These are phyloP conservation scores for Exophiala alcalophila DNA, from an alignment of 2,329 filamentous ascomycete species.

Conservation along the genomic window DNA sequence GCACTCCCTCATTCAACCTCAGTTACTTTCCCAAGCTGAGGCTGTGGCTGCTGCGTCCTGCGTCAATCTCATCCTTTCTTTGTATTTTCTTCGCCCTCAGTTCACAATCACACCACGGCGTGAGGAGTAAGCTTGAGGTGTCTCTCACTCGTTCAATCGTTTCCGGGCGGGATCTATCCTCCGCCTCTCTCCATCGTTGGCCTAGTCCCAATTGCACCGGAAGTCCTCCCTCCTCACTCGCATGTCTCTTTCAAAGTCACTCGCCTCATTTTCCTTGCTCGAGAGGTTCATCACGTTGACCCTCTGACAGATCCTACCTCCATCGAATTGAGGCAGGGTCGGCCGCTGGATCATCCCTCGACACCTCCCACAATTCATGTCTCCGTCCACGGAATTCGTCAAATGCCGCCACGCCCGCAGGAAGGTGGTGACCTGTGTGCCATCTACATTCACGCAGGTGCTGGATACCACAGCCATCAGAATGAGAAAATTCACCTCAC, in stretches of 20 bases:
- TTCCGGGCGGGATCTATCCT: neutral
- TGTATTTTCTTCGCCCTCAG: conserved; percentile 1
- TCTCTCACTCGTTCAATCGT: conserved; percentile 4
- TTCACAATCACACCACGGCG: neutral
- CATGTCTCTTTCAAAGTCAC: too few species aligned
- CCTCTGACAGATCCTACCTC: too few species aligned
- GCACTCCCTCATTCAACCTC: neutral
- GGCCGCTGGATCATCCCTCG: too few species aligned
- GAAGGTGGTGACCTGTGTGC: conserved; percentile 57
- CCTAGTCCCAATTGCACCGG: too few species aligned
- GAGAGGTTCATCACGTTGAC: too few species aligned
- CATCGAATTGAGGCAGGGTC: neutral
- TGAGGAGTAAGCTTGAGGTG: too few species aligned
- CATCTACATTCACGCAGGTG: conserved; percentile 93
- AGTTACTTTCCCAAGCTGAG: neutral
- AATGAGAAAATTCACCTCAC: conserved; percentile 83
- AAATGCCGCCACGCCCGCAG: conserved; percentile 37
- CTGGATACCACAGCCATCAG: conserved; percentile 83
- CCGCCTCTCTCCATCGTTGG: neutral
- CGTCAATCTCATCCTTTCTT: conserved; percentile 3
- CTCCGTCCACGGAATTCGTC: conserved; percentile 8
- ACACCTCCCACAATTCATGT: conserved; percentile 9
- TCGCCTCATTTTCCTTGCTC: too few species aligned
- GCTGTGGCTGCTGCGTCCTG: neutral
- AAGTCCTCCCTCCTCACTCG: too few species aligned